A percentile compares a stretch with the other conserved stretches of the same genome.
Evolutionary conservation across 2,329 filamentous ascomycete species (phyloP).

Genomic region (Penicillium sp.): DNA sequence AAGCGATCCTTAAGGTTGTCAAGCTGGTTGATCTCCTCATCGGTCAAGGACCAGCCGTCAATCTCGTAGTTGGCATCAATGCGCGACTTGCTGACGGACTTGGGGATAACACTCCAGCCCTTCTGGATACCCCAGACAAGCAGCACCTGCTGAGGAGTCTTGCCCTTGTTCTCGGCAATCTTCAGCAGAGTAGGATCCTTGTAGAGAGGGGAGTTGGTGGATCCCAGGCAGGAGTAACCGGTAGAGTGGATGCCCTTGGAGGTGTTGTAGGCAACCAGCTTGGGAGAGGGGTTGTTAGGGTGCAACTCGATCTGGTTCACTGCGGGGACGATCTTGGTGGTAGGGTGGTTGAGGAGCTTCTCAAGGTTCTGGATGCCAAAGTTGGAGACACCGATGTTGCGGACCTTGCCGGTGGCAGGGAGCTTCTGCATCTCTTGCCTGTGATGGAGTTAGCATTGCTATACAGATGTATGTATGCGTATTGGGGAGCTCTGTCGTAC

Average conservation of each 20-base stretch:
- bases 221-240: constrained; percentile 58
- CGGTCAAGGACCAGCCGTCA: constrained; percentile 71
- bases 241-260: constrained; percentile 56
- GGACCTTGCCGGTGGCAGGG: constrained; percentile 59
- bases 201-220: constrained; percentile 55
- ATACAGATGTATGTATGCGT: not conserved
- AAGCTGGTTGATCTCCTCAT: constrained; percentile 70
- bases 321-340: constrained; percentile 53
- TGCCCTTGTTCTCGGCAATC: constrained; percentile 57
- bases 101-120: constrained; percentile 82
- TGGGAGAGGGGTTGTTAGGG: constrained; percentile 69
- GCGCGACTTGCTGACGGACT: constrained; percentile 71
- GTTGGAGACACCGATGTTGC: constrained; percentile 84
- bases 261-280: constrained; percentile 53
- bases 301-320: constrained; percentile 57
- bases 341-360: constrained; percentile 68
- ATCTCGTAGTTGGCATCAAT: constrained; percentile 77
- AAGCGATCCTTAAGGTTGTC: constrained; percentile 71
- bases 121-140: constrained; percentile 76
- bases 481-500: constrained; percentile 25
- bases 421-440: constrained; percentile 51
- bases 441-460: constrained; percentile 58
- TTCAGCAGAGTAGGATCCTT: constrained; percentile 54
- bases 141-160: constrained; percentile 56
- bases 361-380: constrained; percentile 80